These are phyloP conservation scores for Rhododendron ferrugineum DNA, from an alignment of 148 eudicot species.

Conservation along the genomic window DNA sequence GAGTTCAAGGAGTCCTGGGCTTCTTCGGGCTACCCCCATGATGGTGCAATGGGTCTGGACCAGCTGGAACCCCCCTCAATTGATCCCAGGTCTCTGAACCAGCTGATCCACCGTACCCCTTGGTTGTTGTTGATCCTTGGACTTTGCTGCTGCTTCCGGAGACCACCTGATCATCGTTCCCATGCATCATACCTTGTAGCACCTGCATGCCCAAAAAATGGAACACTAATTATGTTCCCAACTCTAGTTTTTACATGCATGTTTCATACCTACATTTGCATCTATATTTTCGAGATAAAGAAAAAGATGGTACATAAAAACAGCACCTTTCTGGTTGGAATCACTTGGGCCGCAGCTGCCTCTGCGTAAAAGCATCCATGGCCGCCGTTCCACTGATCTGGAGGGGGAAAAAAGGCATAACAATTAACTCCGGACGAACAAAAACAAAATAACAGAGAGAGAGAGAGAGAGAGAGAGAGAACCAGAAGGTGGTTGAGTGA, in stretches of 20 bases:
- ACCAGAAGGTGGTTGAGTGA: slow-evolving; percentile 8
- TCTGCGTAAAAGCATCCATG: slow-evolving; percentile 1
- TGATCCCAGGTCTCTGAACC: slow-evolving; percentile 13
- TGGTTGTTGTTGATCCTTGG: not conserved
- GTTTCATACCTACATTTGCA: not conserved
- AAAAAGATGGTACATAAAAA: not conserved
- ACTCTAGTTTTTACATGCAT: too few relatives aligned
- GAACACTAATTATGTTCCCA: too few relatives aligned
- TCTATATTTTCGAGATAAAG: not conserved
- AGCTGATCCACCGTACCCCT: not conserved
- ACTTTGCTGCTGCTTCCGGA: not conserved
- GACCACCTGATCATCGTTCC: not conserved
- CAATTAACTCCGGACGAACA: too few relatives aligned
- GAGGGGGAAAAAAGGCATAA: not conserved
- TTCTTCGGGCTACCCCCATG: slow-evolving; percentile 31
- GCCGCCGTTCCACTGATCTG: slow-evolving; percentile 6
- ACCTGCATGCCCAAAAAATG: not conserved
- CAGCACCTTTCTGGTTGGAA: slow-evolving; percentile 7
- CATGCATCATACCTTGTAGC: not conserved
- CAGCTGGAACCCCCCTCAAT: slow-evolving; percentile 36
- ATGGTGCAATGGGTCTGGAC: slow-evolving; percentile 57
- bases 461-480: slow-evolving; percentile 1
- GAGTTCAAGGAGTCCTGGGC: slow-evolving; percentile 17
- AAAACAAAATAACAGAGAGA: not conserved
- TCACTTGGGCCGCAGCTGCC: slow-evolving; percentile 7